A percentile compares a stretch with the other conserved stretches of the same genome.
These are phyloP conservation scores for Penicillium argentinense DNA, from an alignment of 495 filamentous ascomycete species.

Conservation along the genomic window DNA sequence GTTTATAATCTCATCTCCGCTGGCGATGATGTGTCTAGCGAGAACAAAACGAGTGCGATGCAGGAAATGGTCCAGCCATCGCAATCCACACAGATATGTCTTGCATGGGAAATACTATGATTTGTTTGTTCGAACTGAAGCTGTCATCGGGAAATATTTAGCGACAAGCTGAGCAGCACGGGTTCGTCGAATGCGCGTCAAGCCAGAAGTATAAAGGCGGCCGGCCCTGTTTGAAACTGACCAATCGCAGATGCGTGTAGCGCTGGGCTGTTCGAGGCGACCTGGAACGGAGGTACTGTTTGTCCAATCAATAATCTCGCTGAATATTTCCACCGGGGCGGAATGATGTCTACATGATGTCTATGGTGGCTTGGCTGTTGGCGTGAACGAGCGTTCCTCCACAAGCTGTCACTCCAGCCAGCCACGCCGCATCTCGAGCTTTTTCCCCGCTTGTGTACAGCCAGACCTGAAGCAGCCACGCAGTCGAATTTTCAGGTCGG, in stretches of 20 bases:
- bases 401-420: background rate
- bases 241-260: background rate
- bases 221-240: background rate
- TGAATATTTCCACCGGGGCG: background rate
- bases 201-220: background rate
- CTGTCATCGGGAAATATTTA: background rate
- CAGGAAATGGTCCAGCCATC: background rate
- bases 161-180: background rate
- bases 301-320: background rate
- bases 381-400: constrained; percentile 2
- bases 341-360: too few species aligned
- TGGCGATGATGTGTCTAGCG: too few species aligned
- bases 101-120: too few species aligned
- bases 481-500: too few species aligned
- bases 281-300: background rate
- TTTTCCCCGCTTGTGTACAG: background rate
- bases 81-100: too few species aligned
- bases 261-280: background rate
- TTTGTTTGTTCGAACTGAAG: background rate
- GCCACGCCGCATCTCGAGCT: background rate
- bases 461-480: too few species aligned
- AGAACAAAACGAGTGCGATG: too few species aligned
- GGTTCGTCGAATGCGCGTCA: background rate
- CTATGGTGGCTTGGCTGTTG: constrained; percentile 2
- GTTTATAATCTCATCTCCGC: too few species aligned